Evolutionary conservation across 192 early-diverging fungal genomes (phyloP).

Genomic region (Coemansia sp.): DNA sequence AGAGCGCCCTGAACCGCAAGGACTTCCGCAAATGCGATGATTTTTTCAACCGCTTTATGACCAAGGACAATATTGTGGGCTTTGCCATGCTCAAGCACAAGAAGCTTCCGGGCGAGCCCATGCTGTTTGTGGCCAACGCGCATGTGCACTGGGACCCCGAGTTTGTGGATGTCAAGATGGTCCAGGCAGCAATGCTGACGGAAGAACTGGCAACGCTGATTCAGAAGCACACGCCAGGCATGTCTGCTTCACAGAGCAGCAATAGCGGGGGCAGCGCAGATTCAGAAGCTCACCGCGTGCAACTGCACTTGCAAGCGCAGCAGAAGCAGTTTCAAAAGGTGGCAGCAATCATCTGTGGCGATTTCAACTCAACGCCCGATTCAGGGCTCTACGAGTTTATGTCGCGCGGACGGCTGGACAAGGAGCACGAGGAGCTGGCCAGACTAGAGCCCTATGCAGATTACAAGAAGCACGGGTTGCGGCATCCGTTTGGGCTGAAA

Average conservation of each 20-base stretch:
- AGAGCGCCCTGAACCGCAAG: constrained; percentile 78
- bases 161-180: constrained; percentile 91
- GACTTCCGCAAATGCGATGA: constrained; percentile 91
- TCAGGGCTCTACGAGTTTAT: constrained; percentile 93
- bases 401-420: constrained; percentile 68
- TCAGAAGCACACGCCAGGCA: constrained; percentile 43
- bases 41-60: constrained; percentile 95
- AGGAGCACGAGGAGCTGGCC: constrained; percentile 83
- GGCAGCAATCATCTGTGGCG: constrained; percentile 75
- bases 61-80: constrained; percentile 92
- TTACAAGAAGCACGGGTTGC: constrained; percentile 79
- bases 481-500: constrained; percentile 79
- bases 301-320: constrained; percentile 44
- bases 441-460: constrained; percentile 74
- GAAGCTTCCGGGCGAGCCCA: constrained; percentile 59
- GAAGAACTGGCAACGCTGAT: constrained; percentile 78
- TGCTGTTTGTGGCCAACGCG: constrained; percentile 79
- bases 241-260: constrained; percentile 2
- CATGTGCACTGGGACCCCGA: constrained; percentile 94
- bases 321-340: constrained; percentile 55
- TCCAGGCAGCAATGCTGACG: constrained; percentile 90
- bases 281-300: constrained; percentile 42
- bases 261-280: constrained; percentile 13
- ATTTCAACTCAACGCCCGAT: constrained; percentile 88
- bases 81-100: constrained; percentile 81